phyloP scores from a whole-genome alignment of 1,139 yeast species.

The Blastobotrys arbuscula region DNA sequence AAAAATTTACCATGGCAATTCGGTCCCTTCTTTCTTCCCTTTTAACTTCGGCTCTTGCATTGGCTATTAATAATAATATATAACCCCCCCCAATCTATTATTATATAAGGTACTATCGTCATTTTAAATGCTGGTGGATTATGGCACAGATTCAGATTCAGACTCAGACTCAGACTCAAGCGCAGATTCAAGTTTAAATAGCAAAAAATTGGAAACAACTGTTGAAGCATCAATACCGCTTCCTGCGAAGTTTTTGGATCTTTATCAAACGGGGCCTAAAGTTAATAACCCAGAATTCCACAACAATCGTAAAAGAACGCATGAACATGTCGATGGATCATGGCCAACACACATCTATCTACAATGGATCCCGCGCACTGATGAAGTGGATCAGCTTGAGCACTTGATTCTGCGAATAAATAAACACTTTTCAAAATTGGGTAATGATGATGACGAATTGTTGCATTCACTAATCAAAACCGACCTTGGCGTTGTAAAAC shows the following conservation, averaged over 20 bases:
- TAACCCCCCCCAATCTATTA: too few relatives aligned
- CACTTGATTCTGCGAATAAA: not conserved
- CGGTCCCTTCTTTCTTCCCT: too few relatives aligned
- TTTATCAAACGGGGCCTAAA: slow-evolving; percentile 26
- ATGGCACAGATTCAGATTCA: slow-evolving; percentile 13
- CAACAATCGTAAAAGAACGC: slow-evolving; percentile 25
- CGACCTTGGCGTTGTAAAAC: slow-evolving; percentile 27
- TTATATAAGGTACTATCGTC: too few relatives aligned
- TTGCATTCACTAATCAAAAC: slow-evolving; percentile 20
- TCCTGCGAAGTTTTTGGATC: slow-evolving; percentile 28
- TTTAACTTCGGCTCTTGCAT: too few relatives aligned
- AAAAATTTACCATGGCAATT: too few relatives aligned
- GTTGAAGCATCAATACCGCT: too few relatives aligned
- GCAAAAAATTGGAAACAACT: too few relatives aligned
- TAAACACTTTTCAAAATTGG: slow-evolving; percentile 14
- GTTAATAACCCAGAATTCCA: slow-evolving; percentile 24
- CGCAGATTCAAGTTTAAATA: too few relatives aligned
- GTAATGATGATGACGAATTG: too few relatives aligned
- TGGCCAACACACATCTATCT: slow-evolving; percentile 35
- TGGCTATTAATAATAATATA: too few relatives aligned
- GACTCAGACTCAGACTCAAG: too few relatives aligned
- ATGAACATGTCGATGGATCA: slow-evolving; percentile 28
- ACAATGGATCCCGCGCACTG: slow-evolving; percentile 28
- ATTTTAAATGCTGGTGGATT: slow-evolving; percentile 22
- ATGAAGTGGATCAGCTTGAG: not conserved